phyloP scores from a whole-genome alignment of 345 rosid genomes.

The Eucalyptus pauciflora region DNA sequence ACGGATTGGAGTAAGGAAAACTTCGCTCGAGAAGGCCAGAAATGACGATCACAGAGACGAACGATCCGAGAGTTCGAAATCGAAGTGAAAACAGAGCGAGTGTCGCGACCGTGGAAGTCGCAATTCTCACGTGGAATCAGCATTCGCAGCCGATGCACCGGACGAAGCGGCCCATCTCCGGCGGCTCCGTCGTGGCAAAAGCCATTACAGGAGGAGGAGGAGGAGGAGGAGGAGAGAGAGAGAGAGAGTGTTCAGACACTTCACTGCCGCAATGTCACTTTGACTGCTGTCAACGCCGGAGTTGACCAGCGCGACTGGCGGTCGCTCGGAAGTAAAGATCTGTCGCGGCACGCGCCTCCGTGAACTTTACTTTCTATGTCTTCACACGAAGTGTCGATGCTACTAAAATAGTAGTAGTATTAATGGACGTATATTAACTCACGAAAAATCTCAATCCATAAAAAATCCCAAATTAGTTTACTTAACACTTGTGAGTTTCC shows the following conservation, averaged over 20 bases:
- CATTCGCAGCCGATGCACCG: not conserved
- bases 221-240: not conserved
- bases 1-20: not conserved
- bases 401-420: not conserved
- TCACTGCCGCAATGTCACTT: not conserved
- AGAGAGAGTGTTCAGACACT: not conserved
- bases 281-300: not conserved
- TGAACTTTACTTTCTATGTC: not conserved
- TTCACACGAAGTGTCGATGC: not conserved
- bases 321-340: not conserved
- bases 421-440: not conserved
- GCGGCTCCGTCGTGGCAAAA: not conserved
- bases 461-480: too few relatives aligned
- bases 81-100: not conserved
- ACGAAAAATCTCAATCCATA: too few relatives aligned
- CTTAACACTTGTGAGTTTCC: too few relatives aligned
- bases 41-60: not conserved
- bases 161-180: not conserved
- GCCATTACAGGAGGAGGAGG: not conserved
- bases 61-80: not conserved
- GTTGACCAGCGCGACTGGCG: not conserved
- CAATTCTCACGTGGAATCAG: not conserved
- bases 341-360: not conserved
- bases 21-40: not conserved
- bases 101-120: not conserved